phyloP scores from a whole-genome alignment of 805 yeast species.

The Yarrowia sp. region DNA sequence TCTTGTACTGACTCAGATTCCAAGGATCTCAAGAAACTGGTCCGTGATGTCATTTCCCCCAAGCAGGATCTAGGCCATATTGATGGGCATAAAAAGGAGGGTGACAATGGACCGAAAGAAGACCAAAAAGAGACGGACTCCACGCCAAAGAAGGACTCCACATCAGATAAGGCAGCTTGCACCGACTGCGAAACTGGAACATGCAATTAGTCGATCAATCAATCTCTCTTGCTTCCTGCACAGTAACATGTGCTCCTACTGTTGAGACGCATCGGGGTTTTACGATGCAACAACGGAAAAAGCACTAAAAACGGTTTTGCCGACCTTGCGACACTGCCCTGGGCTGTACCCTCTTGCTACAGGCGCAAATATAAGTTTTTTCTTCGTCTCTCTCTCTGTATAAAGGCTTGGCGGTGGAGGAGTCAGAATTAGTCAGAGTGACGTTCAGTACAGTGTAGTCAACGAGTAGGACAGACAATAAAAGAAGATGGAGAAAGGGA shows the following conservation, averaged over 20 bases:
- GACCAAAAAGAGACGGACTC: background rate
- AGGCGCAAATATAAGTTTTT: background rate
- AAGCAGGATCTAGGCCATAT: constrained; percentile 66
- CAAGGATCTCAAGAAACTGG: constrained; percentile 71
- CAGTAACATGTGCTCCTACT: background rate
- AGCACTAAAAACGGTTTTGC: background rate
- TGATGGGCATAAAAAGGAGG: constrained; percentile 51
- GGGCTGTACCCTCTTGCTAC: constrained; percentile 9
- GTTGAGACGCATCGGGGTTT: no score
- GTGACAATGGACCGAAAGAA: constrained; percentile 1
- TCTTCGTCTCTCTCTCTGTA: background rate
- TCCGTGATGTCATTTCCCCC: constrained; percentile 67
- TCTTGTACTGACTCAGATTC: constrained; percentile 57
- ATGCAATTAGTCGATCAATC: background rate
- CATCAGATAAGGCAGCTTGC: background rate
- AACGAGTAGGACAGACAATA: no score
- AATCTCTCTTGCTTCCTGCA: no score
- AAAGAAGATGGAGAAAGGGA: no score
- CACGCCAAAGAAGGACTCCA: background rate
- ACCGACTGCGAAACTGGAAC: constrained; percentile 2
- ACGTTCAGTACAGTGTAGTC: no score
- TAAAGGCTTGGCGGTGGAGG: background rate
- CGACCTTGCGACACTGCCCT: constrained; percentile 21
- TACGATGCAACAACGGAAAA: background rate
- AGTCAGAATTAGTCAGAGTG: constrained; percentile 5